Evolutionary conservation across 106 monocot species (phyloP), one percentile per base, ranked within the genome.

Genomic region (Dendrobium huoshanense): DNA sequence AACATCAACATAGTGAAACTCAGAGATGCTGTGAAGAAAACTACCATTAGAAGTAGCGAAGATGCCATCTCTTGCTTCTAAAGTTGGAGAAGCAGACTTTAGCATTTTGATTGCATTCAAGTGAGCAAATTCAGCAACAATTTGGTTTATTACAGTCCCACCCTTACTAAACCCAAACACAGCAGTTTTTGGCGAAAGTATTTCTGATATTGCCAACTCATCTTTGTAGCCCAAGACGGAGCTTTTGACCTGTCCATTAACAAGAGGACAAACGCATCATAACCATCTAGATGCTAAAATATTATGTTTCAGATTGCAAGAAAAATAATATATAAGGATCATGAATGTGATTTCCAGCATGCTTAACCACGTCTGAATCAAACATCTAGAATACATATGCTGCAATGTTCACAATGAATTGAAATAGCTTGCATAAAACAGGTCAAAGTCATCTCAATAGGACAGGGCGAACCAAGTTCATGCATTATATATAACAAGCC

Each of bases 161-260:
- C 92, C 92, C 80, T 98, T 98, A 37, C 98, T 98, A 77, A 98
- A 98, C 16, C 98, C 98, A 13, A 98, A 55, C 40, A 98, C 42
- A 47, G 92, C n/a, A 5, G 95, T 92, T 85, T 80, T 88, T 16
- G 91, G 91, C 31, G 40, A 17, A 72, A 78, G 42, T 31, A 81
- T 37, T 55, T 77, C 48, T 47, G 76, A 72, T 6, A 68, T 10
- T 67, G 22, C 4, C 16, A 56, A 73, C 64, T 78, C 77, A 56
- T 56, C 27, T 67, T 15, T 47, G 54, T 11, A 43, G 65, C 47
- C 59, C 47, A 65, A 82, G 37, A 79, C 40, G 25, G 75, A 1
- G 29, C 22, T 85, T 80, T 61, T 75, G 42, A 92, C 75, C 91
- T 92, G 83, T 29, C 44, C 72, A 77, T 25, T 2, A 70, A 37